phyloP scores from a whole-genome alignment of 2,329 filamentous ascomycete species.

The Cyphellophora attinorum region DNA sequence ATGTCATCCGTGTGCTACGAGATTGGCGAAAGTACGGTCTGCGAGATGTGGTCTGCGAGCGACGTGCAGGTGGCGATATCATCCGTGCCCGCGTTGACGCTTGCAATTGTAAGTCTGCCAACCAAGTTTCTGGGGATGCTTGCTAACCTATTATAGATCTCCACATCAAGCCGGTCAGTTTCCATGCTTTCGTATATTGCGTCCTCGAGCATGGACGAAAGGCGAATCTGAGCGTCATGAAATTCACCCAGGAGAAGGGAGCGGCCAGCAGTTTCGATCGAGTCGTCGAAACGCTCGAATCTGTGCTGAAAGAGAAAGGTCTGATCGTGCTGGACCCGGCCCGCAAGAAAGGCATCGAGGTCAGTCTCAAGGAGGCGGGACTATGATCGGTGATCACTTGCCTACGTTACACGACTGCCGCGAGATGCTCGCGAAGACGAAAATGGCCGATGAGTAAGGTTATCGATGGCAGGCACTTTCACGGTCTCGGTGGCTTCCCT shows the following conservation, averaged over 20 bases:
- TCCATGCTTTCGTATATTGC: slow-evolving; percentile 79
- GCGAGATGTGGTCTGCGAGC: slow-evolving; percentile 67
- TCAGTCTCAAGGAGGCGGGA: slow-evolving; percentile 16
- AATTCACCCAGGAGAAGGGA: slow-evolving; percentile 84
- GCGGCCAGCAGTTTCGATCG: slow-evolving; percentile 81
- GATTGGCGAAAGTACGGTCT: slow-evolving; percentile 81
- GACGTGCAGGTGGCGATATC: slow-evolving; percentile 67
- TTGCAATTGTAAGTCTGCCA: slow-evolving; percentile 60
- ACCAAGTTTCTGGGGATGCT: slow-evolving; percentile 5
- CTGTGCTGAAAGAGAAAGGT: slow-evolving; percentile 54
- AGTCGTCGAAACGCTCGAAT: slow-evolving; percentile 67
- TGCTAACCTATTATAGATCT: slow-evolving; percentile 46
- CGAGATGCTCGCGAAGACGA: neutral
- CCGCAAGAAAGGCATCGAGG: slow-evolving; percentile 60
- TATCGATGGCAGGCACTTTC: neutral
- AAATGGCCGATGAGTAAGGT: slow-evolving; percentile 1
- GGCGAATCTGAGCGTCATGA: slow-evolving; percentile 66
- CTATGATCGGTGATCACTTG: slow-evolving; percentile 8
- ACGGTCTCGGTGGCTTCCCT: too few relatives aligned
- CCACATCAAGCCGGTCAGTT: slow-evolving; percentile 75
- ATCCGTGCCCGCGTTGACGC: slow-evolving; percentile 56
- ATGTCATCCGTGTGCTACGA: slow-evolving; percentile 63
- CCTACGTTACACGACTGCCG: neutral
- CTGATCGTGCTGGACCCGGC: slow-evolving; percentile 60
- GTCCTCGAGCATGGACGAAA: slow-evolving; percentile 77